Evolutionary conservation across 306 rosid species (phyloP), one percentile per base, ranked within the genome.

Genomic region (Cucumis hystrix): DNA sequence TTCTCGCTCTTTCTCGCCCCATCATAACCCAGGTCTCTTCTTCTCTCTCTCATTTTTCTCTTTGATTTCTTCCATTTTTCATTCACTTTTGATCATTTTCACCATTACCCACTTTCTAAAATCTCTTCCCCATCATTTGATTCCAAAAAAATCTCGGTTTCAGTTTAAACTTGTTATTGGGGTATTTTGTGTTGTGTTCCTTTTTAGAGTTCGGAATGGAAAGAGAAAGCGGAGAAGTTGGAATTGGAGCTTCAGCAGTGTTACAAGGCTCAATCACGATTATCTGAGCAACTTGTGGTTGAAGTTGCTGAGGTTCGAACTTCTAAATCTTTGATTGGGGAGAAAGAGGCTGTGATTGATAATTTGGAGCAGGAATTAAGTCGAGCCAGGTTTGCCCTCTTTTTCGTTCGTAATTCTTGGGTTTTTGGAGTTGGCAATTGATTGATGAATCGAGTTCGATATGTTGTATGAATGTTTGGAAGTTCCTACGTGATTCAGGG

Each of bases 151-250:
- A 20, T 56, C 23, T 6, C 15, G 23, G 41, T 12, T 69, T 69
- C 35, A 4, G 57, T 69, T 69, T n/a, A 9, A 23, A 60, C 16
- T 25, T 70, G 69, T 41, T 47, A 12, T 81, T 69, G 61, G 61
- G 79, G 73, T 77, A 20, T 41, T 41, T 51, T 61, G 56, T 49
- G 35, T 66, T 78, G 41, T 69, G 74, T 78, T 69, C 28, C 20
- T 18, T 87, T 87, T 60, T 74, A 92, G 99, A 95, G 99, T 20
- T 96, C 93, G 61, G 98, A 96, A 80, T 96, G 99, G 99, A 89
- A 96, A 78, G 98, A 92, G 88, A 96, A 92, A 80, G 92, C 91
- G 0, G 99, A 92, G 75, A 92, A 78, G 67, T 82, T 91, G 79
- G 90, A 92, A 78, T 62, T 85, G 82, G 99, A 96, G 79, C 99